Evolutionary conservation across 345 rosid genomes (phyloP).

Genomic region (Eucalyptus polybractea): DNA sequence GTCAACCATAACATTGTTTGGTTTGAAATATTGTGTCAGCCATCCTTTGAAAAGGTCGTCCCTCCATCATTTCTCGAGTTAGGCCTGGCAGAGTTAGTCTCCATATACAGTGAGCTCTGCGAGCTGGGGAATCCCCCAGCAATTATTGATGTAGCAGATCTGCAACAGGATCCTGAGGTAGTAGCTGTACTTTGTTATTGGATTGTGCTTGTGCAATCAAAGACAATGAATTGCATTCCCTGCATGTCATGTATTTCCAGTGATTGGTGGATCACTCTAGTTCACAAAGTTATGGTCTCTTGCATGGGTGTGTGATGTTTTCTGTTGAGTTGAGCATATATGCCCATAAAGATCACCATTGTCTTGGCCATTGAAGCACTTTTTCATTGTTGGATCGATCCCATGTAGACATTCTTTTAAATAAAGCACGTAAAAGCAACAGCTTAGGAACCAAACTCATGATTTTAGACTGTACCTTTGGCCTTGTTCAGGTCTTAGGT

Average conservation of each 20-base stretch:
- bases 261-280: neutral
- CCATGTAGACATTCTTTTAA: neutral
- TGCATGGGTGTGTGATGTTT: neutral
- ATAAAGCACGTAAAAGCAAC: neutral
- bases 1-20: neutral
- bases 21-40: conserved; percentile 19
- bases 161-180: conserved; percentile 79
- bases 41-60: conserved; percentile 57
- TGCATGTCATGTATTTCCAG: neutral
- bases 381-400: neutral
- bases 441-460: neutral
- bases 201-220: neutral
- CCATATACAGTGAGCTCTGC: conserved; percentile 60
- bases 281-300: neutral
- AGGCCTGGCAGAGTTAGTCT: conserved; percentile 61
- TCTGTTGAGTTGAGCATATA: neutral
- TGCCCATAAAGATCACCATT: neutral
- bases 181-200: neutral
- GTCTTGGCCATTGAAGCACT: neutral
- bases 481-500: neutral
- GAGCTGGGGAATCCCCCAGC: conserved; percentile 56
- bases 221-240: neutral
- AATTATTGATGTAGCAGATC: conserved; percentile 62
- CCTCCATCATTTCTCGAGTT: conserved; percentile 69
- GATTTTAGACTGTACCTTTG: neutral